These are phyloP conservation scores for Yamadazyma triangularis DNA, from an alignment of 1,139 yeast genomes.

Conservation along the genomic window DNA sequence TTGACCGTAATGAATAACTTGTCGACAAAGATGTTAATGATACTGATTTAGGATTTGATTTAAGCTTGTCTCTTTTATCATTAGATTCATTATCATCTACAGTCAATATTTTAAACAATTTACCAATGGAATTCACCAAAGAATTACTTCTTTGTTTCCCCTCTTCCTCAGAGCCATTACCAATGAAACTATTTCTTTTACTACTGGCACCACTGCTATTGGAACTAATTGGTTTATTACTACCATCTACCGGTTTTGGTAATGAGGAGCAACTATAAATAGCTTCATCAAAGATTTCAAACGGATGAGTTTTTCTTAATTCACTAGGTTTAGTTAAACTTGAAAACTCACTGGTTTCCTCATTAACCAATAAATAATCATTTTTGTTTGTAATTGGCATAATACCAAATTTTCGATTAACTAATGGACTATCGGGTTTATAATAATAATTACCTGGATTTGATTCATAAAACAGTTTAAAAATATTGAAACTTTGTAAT, in stretches of 20 bases:
- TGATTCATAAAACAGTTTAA: slow-evolving; percentile 15
- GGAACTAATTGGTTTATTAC: neutral
- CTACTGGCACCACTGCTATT: neutral
- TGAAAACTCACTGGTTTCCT: slow-evolving; percentile 4
- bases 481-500: slow-evolving; percentile 16
- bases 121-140: slow-evolving; percentile 34
- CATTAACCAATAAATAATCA: slow-evolving; percentile 3
- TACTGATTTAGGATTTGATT: slow-evolving; percentile 19
- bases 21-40: slow-evolving; percentile 40
- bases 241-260: slow-evolving; percentile 11
- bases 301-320: slow-evolving; percentile 53
- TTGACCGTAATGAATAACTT: slow-evolving; percentile 23
- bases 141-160: slow-evolving; percentile 22
- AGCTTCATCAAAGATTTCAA: slow-evolving; percentile 74
- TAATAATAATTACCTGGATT: slow-evolving; percentile 14
- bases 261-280: slow-evolving; percentile 54
- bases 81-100: slow-evolving; percentile 20
- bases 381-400: slow-evolving; percentile 23
- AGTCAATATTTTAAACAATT: slow-evolving; percentile 32
- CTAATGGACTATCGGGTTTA: slow-evolving; percentile 47
- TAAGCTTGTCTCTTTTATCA: slow-evolving; percentile 10
- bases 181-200: neutral
- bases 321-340: slow-evolving; percentile 19
- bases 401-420: slow-evolving; percentile 47
- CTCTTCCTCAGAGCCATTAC: slow-evolving; percentile 4